These are phyloP conservation scores for Plasmodium berghei DNA, from an alignment of 169 alveolate species.

Conservation along the genomic window DNA sequence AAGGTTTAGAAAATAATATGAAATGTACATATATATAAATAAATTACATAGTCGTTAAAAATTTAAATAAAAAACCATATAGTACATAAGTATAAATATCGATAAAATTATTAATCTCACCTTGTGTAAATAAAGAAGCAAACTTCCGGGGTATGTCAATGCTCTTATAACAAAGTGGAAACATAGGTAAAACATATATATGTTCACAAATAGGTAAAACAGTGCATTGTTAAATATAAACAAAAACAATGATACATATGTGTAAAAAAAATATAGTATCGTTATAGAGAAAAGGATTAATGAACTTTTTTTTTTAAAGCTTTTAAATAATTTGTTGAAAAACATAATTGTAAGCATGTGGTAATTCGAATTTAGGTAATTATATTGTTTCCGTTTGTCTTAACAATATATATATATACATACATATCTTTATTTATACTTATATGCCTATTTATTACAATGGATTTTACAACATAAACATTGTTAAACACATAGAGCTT, in stretches of 20 bases:
- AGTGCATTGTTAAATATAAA: conserved; percentile 60
- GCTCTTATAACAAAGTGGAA: conserved; percentile 72
- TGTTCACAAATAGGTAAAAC: conserved; percentile 58
- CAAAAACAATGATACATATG: conserved; percentile 65
- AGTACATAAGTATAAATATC: background rate
- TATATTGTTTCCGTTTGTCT: conserved; percentile 1
- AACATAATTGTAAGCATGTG: conserved; percentile 47
- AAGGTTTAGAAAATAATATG: background rate
- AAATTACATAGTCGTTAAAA: background rate
- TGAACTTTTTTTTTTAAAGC: conserved; percentile 69
- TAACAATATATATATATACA: background rate
- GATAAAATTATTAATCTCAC: background rate
- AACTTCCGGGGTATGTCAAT: conserved; percentile 70
- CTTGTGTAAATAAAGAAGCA: conserved; percentile 49
- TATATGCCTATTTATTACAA: conserved; percentile 10
- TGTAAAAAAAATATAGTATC: conserved; percentile 56
- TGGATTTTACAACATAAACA: conserved; percentile 19
- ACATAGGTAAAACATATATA: conserved; percentile 50
- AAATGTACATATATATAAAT: background rate
- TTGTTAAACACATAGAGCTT: background rate
- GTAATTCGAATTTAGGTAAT: background rate
- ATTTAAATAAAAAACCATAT: background rate
- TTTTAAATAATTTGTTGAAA: conserved; percentile 55
- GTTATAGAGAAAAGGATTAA: conserved; percentile 52
- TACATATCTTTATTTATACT: background rate